Conservation (phyloP, 345 rosid genomes). For the Pistacia atlantica region DNA sequence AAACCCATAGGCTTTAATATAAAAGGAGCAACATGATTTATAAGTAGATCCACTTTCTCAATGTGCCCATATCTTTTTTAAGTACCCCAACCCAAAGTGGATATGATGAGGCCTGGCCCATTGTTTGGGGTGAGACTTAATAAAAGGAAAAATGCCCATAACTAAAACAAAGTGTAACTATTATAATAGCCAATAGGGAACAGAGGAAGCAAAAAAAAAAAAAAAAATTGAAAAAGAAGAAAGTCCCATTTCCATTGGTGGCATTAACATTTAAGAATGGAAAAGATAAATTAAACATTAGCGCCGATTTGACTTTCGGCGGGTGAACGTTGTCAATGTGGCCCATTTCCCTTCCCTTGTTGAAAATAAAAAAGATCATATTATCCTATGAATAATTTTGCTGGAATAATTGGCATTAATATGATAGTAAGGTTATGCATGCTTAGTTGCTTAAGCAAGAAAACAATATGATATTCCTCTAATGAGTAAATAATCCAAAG, state of each 20-base stretch:
- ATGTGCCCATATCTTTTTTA: too few species aligned
- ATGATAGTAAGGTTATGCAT: neutral
- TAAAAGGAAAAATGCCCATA: neutral
- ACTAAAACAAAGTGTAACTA: neutral
- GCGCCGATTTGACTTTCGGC: constrained; percentile 14
- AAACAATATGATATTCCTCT: too few species aligned
- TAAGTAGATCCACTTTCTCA: too few species aligned
- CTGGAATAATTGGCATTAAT: neutral
- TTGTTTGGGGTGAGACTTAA: too few species aligned
- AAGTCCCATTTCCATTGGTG: neutral
- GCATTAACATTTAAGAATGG: too few species aligned
- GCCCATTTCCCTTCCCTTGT: constrained; percentile 1
- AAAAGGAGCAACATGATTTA: too few species aligned
- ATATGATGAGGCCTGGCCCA: too few species aligned
- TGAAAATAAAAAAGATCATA: neutral
- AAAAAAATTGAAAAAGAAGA: too few species aligned
- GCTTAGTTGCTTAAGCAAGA: neutral
- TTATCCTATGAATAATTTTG: neutral
- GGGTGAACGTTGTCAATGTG: neutral
- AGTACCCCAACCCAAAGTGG: too few species aligned
- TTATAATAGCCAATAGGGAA: too few species aligned
- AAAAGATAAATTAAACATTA: neutral
- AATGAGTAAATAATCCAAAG: neutral
- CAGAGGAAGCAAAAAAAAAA: too few species aligned
- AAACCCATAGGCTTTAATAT: too few species aligned